Percentiles rank a stretch among this genome's conserved stretches.
Evolutionary conservation across 1,284 basidiomycete genomes (phyloP).

Genomic region (Malassezia brasiliensis): DNA sequence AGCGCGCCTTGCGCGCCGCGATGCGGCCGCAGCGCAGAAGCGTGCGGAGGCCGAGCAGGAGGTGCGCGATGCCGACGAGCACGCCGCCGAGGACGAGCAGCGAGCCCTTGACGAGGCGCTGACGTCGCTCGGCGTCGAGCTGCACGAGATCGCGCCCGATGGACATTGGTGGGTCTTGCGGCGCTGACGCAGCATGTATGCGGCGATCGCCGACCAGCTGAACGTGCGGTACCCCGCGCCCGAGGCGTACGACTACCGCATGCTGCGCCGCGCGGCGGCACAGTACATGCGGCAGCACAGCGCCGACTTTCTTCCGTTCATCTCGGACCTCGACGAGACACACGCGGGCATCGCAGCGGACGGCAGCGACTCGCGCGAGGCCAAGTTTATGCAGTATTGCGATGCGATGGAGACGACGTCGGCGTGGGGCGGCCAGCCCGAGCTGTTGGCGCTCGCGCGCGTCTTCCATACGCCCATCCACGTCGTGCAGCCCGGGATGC

Average conservation of each 20-base stretch:
- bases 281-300: constrained; percentile 72
- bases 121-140: not conserved
- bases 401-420: constrained; percentile 68
- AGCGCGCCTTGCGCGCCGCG: constrained; percentile 22
- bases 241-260: constrained; percentile 26
- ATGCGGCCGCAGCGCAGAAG: constrained; percentile 18
- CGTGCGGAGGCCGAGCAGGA: constrained; percentile 16
- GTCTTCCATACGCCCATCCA: constrained; percentile 80
- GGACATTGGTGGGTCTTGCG: constrained; percentile 61
- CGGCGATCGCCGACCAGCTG: constrained; percentile 74
- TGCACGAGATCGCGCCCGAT: constrained; percentile 66
- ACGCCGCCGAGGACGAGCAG: constrained; percentile 2
- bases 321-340: constrained; percentile 54
- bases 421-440: constrained; percentile 94
- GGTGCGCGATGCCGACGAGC: not conserved
- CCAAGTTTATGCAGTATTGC: constrained; percentile 70
- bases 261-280: constrained; percentile 62
- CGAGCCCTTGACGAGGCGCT: not conserved
- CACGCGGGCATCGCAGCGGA: constrained; percentile 55
- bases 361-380: constrained; percentile 51
- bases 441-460: constrained; percentile 78
- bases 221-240: constrained; percentile 22
- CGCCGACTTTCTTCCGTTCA: constrained; percentile 87
- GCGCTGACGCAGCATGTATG: constrained; percentile 57
- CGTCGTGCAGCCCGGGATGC: constrained; percentile 74